Evolutionary conservation across 257 asterid genomes (phyloP).

Genomic region (Parsonsia alboflavescens): DNA sequence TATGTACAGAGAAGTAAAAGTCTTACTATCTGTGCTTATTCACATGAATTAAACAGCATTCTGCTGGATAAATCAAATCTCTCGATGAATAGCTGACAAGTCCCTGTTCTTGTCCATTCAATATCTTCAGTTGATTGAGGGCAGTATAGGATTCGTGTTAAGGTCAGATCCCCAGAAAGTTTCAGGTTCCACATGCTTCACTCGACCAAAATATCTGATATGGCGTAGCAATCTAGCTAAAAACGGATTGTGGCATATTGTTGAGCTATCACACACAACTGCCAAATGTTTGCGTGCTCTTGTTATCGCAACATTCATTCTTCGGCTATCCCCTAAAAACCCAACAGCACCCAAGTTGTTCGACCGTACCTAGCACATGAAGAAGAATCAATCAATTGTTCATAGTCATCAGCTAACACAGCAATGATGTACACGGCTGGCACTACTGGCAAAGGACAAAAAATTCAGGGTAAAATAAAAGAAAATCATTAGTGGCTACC

Average conservation of each 20-base stretch:
- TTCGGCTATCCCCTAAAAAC: constrained; percentile 86
- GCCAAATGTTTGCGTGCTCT: constrained; percentile 93
- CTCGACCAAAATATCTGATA: constrained; percentile 77
- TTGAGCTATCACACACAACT: constrained; percentile 89
- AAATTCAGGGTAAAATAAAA: background rate
- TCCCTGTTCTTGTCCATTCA: background rate
- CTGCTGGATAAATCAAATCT: background rate
- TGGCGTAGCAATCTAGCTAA: constrained; percentile 91
- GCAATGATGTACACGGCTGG: background rate
- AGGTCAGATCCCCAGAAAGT: constrained; percentile 77
- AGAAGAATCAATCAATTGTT: background rate
- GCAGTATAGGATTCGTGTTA: constrained; percentile 83
- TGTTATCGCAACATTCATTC: constrained; percentile 94
- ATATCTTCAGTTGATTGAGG: constrained; percentile 44
- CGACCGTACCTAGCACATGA: constrained; percentile 67
- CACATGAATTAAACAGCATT: background rate
- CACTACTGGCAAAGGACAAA: background rate
- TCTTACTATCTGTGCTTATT: background rate
- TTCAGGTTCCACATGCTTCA: constrained; percentile 80
- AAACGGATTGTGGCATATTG: constrained; percentile 91
- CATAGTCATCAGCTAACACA: background rate
- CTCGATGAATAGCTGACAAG: background rate
- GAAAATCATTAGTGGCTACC: constrained; percentile 40
- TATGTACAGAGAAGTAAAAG: constrained; percentile 6
- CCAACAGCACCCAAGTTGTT: constrained; percentile 98